Percentiles rank a stretch among this genome's conserved stretches.
Evolutionary conservation across 371 early-diverging fungal genomes (phyloP).

Genomic region (Apophysomyces variabilis): DNA sequence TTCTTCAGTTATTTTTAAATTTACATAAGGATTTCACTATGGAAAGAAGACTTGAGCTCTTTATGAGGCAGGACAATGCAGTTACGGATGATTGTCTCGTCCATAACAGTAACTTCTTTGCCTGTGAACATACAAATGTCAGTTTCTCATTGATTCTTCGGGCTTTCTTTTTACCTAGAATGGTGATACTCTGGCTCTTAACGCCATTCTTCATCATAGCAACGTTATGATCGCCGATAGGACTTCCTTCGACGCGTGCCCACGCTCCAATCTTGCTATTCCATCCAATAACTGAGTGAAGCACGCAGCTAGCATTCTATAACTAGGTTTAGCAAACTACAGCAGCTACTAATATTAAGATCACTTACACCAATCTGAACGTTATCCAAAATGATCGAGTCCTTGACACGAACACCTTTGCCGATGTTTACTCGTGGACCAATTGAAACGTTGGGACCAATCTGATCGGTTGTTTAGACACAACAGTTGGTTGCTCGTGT

Average conservation of each 20-base stretch:
- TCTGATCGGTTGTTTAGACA: conserved; percentile 37
- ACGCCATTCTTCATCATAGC: conserved; percentile 84
- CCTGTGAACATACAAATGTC: conserved; percentile 59
- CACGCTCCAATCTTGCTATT: conserved; percentile 91
- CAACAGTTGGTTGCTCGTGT: not conserved
- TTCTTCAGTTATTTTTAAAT: conserved; percentile 2
- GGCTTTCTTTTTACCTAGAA: conserved; percentile 78
- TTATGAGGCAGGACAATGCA: conserved; percentile 98
- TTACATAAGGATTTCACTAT: conserved; percentile 96
- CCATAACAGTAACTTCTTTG: conserved; percentile 87
- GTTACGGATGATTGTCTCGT: conserved; percentile 93
- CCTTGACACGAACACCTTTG: conserved; percentile 93
- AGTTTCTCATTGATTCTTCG: conserved; percentile 58
- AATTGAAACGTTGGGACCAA: conserved; percentile 96
- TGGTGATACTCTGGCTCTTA: conserved; percentile 91
- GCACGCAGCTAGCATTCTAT: conserved; percentile 72
- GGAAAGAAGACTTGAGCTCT: conserved; percentile 87
- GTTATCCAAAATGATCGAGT: conserved; percentile 94
- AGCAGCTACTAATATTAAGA: conserved; percentile 17
- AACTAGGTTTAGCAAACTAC: not conserved
- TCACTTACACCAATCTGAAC: conserved; percentile 87
- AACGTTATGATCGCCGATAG: conserved; percentile 61
- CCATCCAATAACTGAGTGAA: conserved; percentile 97
- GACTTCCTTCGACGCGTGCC: conserved; percentile 93
- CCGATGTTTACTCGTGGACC: conserved; percentile 94